Evolutionary conservation across 2,329 filamentous ascomycete species (phyloP).

Genomic region (Botrytis pseudocinerea): DNA sequence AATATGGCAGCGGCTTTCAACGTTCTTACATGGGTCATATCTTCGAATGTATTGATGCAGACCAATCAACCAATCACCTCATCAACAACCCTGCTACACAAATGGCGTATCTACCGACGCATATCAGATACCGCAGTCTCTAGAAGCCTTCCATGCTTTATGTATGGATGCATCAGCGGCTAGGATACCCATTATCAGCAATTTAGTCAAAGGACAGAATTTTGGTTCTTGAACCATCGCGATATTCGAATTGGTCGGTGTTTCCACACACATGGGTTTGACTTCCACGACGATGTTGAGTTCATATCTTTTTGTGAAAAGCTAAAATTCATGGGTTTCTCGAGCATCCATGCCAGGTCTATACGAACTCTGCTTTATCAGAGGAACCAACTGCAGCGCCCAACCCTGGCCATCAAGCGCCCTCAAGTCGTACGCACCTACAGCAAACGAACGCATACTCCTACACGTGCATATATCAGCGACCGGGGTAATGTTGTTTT

Average conservation of each 20-base stretch:
- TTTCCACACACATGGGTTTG: background rate
- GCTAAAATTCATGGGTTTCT: too few species aligned
- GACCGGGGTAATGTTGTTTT: background rate
- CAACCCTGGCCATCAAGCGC: background rate
- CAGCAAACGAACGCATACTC: background rate
- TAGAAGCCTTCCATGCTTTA: constrained; percentile 5
- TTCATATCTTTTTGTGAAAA: background rate
- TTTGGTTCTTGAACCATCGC: too few species aligned
- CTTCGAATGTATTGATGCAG: background rate
- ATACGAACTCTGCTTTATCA: background rate
- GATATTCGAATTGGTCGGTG: too few species aligned
- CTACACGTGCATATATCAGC: background rate
- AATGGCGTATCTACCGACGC: background rate
- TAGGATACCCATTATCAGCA: background rate
- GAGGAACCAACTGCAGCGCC: background rate
- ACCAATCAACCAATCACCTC: background rate
- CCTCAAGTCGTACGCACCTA: background rate
- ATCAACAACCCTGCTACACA: background rate
- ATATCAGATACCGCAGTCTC: background rate
- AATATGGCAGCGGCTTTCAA: background rate
- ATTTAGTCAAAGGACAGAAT: too few species aligned
- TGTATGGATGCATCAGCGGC: background rate
- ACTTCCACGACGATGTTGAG: background rate
- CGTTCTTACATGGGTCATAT: background rate
- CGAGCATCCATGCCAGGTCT: background rate